These are phyloP conservation scores for Monsonia emarginata DNA, from an alignment of 441 rosid species.

Conservation along the genomic window DNA sequence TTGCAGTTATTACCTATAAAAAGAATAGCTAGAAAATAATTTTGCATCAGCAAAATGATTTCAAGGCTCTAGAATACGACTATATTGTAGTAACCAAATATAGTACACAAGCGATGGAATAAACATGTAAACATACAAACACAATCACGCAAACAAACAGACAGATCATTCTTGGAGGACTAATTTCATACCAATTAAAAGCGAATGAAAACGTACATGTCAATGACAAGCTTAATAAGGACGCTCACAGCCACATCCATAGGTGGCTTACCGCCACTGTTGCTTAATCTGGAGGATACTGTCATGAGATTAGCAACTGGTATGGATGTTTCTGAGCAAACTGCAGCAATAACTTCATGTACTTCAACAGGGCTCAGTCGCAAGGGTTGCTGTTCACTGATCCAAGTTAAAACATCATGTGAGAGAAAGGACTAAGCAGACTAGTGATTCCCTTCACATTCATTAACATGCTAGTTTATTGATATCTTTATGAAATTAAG, in stretches of 20 bases:
- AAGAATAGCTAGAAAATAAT: no score
- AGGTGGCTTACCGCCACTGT: constrained; percentile 76
- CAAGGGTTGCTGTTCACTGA: constrained; percentile 95
- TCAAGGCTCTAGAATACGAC: background rate
- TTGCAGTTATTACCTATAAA: no score
- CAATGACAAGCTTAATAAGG: constrained; percentile 89
- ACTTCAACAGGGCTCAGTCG: constrained; percentile 79
- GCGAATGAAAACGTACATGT: constrained; percentile 55
- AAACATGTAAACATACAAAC: background rate
- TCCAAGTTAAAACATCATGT: constrained; percentile 23
- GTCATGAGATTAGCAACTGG: constrained; percentile 54
- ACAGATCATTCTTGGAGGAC: background rate
- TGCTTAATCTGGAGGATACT: constrained; percentile 64
- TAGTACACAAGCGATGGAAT: background rate
- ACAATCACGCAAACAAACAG: background rate
- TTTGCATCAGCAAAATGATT: background rate
- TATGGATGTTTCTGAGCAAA: constrained; percentile 72
- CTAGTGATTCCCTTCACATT: background rate
- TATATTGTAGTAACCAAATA: background rate
- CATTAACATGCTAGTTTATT: background rate
- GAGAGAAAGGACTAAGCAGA: constrained; percentile 14
- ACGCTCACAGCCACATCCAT: constrained; percentile 97
- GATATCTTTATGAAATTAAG: background rate
- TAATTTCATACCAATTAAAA: constrained; percentile 13
- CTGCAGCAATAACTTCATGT: constrained; percentile 90